Evolutionary conservation across 2,329 filamentous ascomycete species (phyloP).

Genomic region (Dothiorella sarmentorum): DNA sequence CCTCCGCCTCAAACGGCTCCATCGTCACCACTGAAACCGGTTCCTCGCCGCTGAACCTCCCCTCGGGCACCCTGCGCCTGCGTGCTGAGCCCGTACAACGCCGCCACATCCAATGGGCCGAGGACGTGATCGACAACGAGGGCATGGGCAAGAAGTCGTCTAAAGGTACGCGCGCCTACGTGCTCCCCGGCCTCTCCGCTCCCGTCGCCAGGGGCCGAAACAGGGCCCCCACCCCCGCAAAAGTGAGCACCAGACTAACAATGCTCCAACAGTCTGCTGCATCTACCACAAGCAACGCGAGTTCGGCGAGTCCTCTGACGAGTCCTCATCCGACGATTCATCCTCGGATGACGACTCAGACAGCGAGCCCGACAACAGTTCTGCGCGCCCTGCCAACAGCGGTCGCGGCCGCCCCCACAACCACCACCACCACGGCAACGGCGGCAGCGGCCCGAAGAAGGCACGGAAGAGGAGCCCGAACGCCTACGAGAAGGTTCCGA

Average conservation of each 20-base stretch:
- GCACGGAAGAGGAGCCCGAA: constrained; percentile 66
- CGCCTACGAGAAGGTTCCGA: constrained; percentile 75
- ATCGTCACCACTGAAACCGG: constrained; percentile 31
- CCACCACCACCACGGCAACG: constrained; percentile 35
- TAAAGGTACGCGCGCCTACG: constrained; percentile 64
- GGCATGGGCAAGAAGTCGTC: constrained; percentile 89
- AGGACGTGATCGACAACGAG: constrained; percentile 93
- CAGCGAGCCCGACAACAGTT: constrained; percentile 52
- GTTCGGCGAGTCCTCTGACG: constrained; percentile 60
- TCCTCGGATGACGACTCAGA: constrained; percentile 56
- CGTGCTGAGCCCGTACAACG: constrained; percentile 42
- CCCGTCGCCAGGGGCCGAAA: not conserved
- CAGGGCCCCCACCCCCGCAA: not conserved
- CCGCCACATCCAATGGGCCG: constrained; percentile 82
- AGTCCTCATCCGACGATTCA: constrained; percentile 69
- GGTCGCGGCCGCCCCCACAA: constrained; percentile 24
- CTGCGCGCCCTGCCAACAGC: constrained; percentile 38
- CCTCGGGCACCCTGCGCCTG: constrained; percentile 38
- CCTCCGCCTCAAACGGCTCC: constrained; percentile 22
- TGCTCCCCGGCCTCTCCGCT: not conserved
- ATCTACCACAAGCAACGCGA: constrained; percentile 86
- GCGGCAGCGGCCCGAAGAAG: constrained; percentile 31
- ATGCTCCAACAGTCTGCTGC: constrained; percentile 74
- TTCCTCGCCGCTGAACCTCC: constrained; percentile 31
- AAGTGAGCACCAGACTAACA: constrained; percentile 19